Percentiles rank a stretch among this genome's conserved stretches.
Evolutionary conservation across 305 asterid genomes (phyloP).

Genomic region (Fraxinus latifolia): DNA sequence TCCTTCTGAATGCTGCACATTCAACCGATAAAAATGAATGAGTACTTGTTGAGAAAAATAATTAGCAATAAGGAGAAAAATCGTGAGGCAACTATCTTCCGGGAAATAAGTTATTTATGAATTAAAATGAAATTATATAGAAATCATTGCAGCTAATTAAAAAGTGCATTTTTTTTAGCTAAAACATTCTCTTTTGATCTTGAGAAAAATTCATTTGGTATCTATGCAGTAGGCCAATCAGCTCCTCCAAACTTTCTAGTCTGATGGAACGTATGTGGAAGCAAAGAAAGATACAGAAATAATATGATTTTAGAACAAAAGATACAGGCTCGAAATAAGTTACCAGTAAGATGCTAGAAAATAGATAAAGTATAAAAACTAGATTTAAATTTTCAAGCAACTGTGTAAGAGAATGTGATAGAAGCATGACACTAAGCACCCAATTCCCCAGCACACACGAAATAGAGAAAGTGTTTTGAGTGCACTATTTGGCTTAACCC

Average conservation of each 20-base stretch:
- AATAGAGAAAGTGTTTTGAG: not conserved
- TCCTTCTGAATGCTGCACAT: constrained; percentile 85
- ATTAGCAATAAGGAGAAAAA: not conserved
- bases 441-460: not conserved
- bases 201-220: not conserved
- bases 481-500: not conserved
- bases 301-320: not conserved
- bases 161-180: not conserved
- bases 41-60: not conserved
- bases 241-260: not conserved
- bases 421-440: not conserved
- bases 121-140: not conserved
- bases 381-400: not conserved
- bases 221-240: not conserved
- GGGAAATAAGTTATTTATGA: not conserved
- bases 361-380: not conserved
- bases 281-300: not conserved
- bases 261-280: not conserved
- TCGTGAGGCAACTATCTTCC: not conserved
- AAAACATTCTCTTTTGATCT: not conserved
- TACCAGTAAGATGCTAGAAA: not conserved
- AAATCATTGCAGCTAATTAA: not conserved
- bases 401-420: not conserved
- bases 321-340: not conserved
- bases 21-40: constrained; percentile 7